Evolutionary conservation across 176 grass and related monocot species (phyloP), one percentile per base, ranked within the genome.

Genomic region (Eragrostis nindensis): DNA sequence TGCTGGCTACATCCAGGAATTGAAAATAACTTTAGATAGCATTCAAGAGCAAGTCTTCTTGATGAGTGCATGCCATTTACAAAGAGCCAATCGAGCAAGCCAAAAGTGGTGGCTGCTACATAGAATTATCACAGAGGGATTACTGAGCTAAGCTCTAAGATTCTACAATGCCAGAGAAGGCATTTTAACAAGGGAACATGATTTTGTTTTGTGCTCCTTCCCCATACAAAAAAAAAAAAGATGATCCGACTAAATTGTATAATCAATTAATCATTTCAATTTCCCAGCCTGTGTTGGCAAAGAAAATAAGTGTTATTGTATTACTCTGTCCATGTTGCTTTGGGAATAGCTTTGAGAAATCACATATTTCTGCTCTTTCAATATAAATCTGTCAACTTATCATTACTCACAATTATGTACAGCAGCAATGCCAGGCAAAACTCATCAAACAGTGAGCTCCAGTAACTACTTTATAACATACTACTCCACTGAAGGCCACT

Each of bases 1-100:
- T 67, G 97, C 97, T 68, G 97, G 89, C 96, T 99, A 86, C 73
- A 95, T 25, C 8, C 57, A 70, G 42, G 36, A 82, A 61, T 67
- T 80, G 16, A 27, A 70, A 78, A 86, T 16, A 55, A 50, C 18
- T 74, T 38, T 56, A 85, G 70, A 41, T 40, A 76, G 25, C 2
- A 36, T 67, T 60, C 11, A 5, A 66, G 64, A 73, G 27, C 22
- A 75, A 45, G 61, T 54, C 38, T 64, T 82, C 25, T 56, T 22
- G 17, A 59, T 43, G 70, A 62, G 63, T 22, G 8, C 63, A 87
- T 54, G 45, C 27, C 53, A 87, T 48, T 21, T 70, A 74, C 14
- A 70, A 45, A 47, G 6, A 47, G 49, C 15, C 42, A 22, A 49
- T 14, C n/a, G 19, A 74, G 16, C 44, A 22, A 52, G 9, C 9